Percentiles rank a stretch among this genome's conserved stretches.
Evolutionary conservation across 2,329 filamentous ascomycete genomes (phyloP).

Genomic region (Pezicula radicicola): DNA sequence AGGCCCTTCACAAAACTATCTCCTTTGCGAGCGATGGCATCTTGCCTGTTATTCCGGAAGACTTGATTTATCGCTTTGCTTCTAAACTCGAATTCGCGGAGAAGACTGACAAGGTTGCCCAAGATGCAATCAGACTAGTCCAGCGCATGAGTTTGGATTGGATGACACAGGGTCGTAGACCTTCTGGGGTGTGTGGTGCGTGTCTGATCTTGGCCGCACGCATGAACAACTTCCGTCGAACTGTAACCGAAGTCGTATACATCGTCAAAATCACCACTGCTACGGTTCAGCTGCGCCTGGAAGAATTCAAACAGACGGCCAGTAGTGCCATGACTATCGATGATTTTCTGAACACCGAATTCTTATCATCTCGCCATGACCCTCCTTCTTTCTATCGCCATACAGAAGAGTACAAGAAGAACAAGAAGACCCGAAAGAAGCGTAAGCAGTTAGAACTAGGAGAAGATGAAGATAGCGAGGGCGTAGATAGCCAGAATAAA

Average conservation of each 20-base stretch:
- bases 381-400: conserved; percentile 79
- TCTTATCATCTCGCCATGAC: conserved; percentile 71
- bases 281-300: conserved; percentile 86
- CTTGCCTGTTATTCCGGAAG: conserved; percentile 76
- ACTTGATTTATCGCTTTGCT: conserved; percentile 88
- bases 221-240: conserved; percentile 97
- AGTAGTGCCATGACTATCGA: conserved; percentile 83
- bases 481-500: conserved; percentile 11
- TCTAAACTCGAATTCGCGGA: conserved; percentile 87
- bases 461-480: conserved; percentile 22
- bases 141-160: conserved; percentile 94
- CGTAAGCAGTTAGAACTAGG: conserved; percentile 10
- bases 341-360: conserved; percentile 72
- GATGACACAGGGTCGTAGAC: conserved; percentile 93
- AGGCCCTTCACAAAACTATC: conserved; percentile 70
- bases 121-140: conserved; percentile 83
- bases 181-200: conserved; percentile 90
- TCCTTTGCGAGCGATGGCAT: conserved; percentile 65
- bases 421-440: conserved; percentile 41
- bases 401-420: conserved; percentile 53
- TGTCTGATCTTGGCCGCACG: conserved; percentile 92
- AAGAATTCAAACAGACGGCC: conserved; percentile 87
- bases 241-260: conserved; percentile 92
- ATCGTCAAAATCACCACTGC: conserved; percentile 94
- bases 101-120: conserved; percentile 77